phyloP scores from a whole-genome alignment of 2,329 filamentous ascomycete genomes.

The Hymenoscyphus salicellus region DNA sequence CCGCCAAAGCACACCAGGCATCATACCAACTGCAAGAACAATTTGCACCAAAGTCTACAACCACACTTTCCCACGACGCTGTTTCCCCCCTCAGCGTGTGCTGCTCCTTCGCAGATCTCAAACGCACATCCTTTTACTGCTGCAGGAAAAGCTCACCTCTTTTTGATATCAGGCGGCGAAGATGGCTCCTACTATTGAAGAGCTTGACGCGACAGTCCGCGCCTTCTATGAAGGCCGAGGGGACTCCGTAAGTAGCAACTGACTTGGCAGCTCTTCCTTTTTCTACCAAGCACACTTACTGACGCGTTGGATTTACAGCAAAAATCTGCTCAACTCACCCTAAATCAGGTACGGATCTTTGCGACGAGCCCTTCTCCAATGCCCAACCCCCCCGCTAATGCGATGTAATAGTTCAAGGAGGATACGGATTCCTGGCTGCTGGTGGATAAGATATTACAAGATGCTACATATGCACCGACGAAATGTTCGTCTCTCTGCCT shows the following conservation, averaged over 20 bases:
- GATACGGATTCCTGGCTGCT: constrained; percentile 97
- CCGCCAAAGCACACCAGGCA: constrained; percentile 14
- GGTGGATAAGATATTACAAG: constrained; percentile 93
- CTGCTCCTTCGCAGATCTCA: constrained; percentile 23
- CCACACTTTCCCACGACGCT: constrained; percentile 14
- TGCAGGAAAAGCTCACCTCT: constrained; percentile 25
- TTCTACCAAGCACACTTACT: constrained; percentile 32
- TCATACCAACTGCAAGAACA: constrained; percentile 22
- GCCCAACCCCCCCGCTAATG: constrained; percentile 24
- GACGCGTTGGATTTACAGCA: constrained; percentile 60
- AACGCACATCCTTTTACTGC: constrained; percentile 24
- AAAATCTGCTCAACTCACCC: constrained; percentile 88
- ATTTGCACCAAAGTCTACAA: constrained; percentile 19
- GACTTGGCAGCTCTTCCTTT: constrained; percentile 12
- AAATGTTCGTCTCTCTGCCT: constrained; percentile 66
- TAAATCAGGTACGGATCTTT: constrained; percentile 74
- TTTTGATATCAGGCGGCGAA: constrained; percentile 37
- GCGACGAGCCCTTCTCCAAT: constrained; percentile 18
- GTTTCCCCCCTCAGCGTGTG: constrained; percentile 27
- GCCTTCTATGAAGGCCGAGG: constrained; percentile 97
- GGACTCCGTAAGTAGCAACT: constrained; percentile 66
- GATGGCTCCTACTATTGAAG: constrained; percentile 76
- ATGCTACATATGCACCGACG: constrained; percentile 89
- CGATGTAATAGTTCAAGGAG: constrained; percentile 78
- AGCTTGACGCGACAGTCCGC: constrained; percentile 94